A percentile compares a stretch with the other conserved stretches of the same genome.
Conservation (phyloP, 2,329 filamentous ascomycete genomes). For the Pochonia chlamydosporia region DNA sequence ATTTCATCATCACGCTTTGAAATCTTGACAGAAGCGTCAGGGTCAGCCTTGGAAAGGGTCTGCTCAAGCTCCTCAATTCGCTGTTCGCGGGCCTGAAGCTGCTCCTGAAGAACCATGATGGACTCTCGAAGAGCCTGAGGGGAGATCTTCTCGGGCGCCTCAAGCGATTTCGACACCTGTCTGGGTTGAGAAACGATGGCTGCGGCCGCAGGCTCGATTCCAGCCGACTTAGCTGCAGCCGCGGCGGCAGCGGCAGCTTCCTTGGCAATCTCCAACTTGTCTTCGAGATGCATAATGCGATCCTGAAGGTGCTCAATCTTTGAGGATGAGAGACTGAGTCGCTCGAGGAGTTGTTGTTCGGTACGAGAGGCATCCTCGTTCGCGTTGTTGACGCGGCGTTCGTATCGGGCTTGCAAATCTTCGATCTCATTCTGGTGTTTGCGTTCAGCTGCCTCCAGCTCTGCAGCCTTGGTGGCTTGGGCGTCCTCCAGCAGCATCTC, state of each 20-base stretch:
- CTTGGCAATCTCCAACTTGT: slow-evolving; percentile 85
- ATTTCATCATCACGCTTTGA: slow-evolving; percentile 93
- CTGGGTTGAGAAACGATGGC: slow-evolving; percentile 16
- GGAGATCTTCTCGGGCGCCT: slow-evolving; percentile 78
- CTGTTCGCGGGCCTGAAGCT: slow-evolving; percentile 88
- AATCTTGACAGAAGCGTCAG: slow-evolving; percentile 73
- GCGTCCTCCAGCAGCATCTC: slow-evolving; percentile 83
- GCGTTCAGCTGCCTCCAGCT: slow-evolving; percentile 42
- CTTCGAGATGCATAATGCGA: slow-evolving; percentile 76
- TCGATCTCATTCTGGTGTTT: slow-evolving; percentile 66
- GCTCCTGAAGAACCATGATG: slow-evolving; percentile 93
- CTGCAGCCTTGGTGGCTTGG: slow-evolving; percentile 58
- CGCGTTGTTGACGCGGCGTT: slow-evolving; percentile 65
- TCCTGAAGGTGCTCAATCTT: slow-evolving; percentile 84
- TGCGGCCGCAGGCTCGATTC: slow-evolving; percentile 28
- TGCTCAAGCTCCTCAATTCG: slow-evolving; percentile 83
- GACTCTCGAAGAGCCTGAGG: slow-evolving; percentile 92
- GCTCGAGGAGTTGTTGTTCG: slow-evolving; percentile 75
- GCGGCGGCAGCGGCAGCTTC: slow-evolving; percentile 80
- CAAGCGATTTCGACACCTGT: slow-evolving; percentile 30
- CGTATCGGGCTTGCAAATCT: slow-evolving; percentile 69
- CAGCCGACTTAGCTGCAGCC: slow-evolving; percentile 61
- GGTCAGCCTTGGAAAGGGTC: slow-evolving; percentile 61
- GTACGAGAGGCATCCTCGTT: slow-evolving; percentile 76
- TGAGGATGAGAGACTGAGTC: slow-evolving; percentile 73